Evolutionary conservation across 768 basidiomycete species (phyloP), one percentile per base, ranked within the genome.

Genomic region (Termitomyces sp.): DNA sequence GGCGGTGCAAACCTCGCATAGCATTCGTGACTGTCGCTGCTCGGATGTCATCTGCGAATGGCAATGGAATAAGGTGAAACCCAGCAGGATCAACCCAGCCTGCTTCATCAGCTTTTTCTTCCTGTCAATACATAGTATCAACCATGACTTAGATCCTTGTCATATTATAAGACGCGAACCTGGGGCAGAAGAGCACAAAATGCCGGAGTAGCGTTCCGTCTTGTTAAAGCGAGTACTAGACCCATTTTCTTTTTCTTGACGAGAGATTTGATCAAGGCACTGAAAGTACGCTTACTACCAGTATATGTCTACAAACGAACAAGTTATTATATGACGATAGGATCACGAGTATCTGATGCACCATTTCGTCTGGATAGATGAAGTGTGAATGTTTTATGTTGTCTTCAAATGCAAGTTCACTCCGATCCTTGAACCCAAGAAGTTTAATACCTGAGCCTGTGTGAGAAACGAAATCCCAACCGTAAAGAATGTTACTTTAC

Each of bases 1-100:
- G 32, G 51, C 40, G 44, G 47, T 18, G 60, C 70, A 30, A 71
- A 85, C 93, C 88, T 77, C 80, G 78, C 63, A 79, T 75, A 7
- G 78, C 86, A 55, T 83, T 77, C 20, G 86, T 82, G 12, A 94
- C 71, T 2, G 89, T 86, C 6, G 90, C 89, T 20, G 79, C 77
- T 49, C 97, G 85, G 50, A 98, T 88, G 65, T 99, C 97, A 67
- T 99, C 97, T 4, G 91, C 89, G 68, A 90, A 99, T 0, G 96
- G 95, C n/a, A 98, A 70, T 16, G 89, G 88, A 58, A 98, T 88
- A 52, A 98, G 77, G 70, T 98, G 94, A 65, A 98, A 90, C 6
- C 97, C 97, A 1, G 91, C 85, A 35, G 97, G 92, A 43, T 90
- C 86, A 53, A 82, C 85, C 77, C 85, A 89, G 7, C 90, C 92